These are phyloP conservation scores for Cladosporium halotolerans DNA, from an alignment of 2,329 filamentous ascomycete genomes.

Conservation along the genomic window DNA sequence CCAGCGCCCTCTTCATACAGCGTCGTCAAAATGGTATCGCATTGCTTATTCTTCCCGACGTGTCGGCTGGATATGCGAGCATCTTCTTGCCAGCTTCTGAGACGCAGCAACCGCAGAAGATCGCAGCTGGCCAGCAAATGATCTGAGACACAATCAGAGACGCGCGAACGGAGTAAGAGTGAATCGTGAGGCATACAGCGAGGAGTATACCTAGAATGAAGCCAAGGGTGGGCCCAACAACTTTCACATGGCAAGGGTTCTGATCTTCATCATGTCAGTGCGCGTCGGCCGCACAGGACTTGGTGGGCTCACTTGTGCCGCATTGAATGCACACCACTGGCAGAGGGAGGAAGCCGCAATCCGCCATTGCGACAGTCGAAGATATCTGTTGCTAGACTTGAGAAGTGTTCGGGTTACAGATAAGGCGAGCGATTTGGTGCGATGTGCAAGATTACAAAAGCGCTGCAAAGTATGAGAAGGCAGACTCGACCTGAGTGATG, in stretches of 20 bases:
- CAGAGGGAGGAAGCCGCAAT: conserved; percentile 25
- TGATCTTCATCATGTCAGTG: conserved; percentile 22
- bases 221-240: conserved; percentile 34
- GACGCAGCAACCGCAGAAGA: conserved; percentile 33
- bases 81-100: conserved; percentile 32
- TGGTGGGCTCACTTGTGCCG: conserved; percentile 20
- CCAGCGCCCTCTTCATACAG: too few species aligned
- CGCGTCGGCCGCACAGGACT: too few species aligned
- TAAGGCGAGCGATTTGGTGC: too few species aligned
- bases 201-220: conserved; percentile 29
- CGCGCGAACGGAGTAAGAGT: background rate
- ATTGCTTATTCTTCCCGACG: conserved; percentile 25
- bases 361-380: conserved; percentile 6
- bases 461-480: too few species aligned
- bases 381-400: background rate
- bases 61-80: conserved; percentile 30
- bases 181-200: conserved; percentile 18
- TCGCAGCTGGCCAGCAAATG: conserved; percentile 33
- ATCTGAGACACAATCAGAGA: conserved; percentile 13
- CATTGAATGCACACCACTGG: conserved; percentile 33
- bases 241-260: conserved; percentile 34
- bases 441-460: too few species aligned
- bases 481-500: too few species aligned
- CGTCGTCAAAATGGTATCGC: conserved; percentile 28
- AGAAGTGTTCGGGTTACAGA: too few species aligned